Base-by-base conservation (phyloP, 2,329 filamentous ascomycete species). In the Lojkania enalia region DNA sequence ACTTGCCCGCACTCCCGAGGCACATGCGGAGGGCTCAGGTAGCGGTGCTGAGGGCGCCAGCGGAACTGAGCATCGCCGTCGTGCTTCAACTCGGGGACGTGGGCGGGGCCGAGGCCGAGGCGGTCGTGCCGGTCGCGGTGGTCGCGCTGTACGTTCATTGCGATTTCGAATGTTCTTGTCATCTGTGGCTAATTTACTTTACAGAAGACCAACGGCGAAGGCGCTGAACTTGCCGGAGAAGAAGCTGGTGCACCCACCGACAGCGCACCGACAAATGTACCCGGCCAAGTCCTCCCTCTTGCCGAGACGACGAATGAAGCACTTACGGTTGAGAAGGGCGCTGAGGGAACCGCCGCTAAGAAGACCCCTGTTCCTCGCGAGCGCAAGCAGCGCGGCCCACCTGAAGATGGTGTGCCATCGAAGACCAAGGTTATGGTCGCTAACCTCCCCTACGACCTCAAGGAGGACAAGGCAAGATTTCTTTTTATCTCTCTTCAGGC, bases 391-490 rank as follows among this genome's bases (percentile, higher is more conserved):
- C 91, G 94, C 73, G 94, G 94, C 54, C 94, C 94, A 57, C 94
- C 94, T 49, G 92, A 95, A 74, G 92, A 99, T 71, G 94, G 94
- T 61, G 89, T 99, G 67, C 87, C 94, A 58, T 97, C 92, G 75
- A 96, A 96, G 86, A 97, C 88, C 75, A 99, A 99, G 87, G 66
- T 99, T 77, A 99, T 99, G 94, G 94, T 99, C 67, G 94, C 94
- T 69, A 99, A 99, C 81, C 84, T 99, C 54, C 94, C 94, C 41
- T 99, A 99, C 71, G 92, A 99, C 77, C 83, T 97, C 73, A 92
- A 87, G 64, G 94, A 99, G 79, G 91, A 97, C 68, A 95, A 92
- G 85, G 92, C 95, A 76, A 58, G 80, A 69, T 14, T 37, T 11
- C 13, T 39, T 38, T 14, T 33, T n/a, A 12, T 31, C 27, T 20